Percentiles rank a stretch among this genome's conserved stretches.
phyloP scores from a whole-genome alignment of 2,329 filamentous ascomycete genomes.

The Paramyrothecium sp. region DNA sequence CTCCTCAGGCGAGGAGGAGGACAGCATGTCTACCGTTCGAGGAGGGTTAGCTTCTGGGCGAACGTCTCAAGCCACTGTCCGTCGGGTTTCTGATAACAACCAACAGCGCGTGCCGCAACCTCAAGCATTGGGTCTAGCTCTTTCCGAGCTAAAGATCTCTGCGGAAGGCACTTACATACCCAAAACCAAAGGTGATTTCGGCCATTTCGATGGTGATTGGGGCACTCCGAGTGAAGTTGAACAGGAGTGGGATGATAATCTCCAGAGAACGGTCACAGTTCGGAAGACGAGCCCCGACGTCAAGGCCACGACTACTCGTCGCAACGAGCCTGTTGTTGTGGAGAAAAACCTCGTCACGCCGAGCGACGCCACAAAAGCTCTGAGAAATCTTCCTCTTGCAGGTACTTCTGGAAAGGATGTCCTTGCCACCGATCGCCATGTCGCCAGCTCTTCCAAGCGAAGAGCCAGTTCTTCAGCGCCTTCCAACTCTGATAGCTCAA shows the following conservation, averaged over 20 bases:
- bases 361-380: conserved; percentile 50
- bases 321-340: conserved; percentile 35
- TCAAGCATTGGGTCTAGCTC: conserved; percentile 39
- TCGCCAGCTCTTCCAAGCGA: conserved; percentile 17
- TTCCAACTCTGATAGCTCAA: conserved; percentile 36
- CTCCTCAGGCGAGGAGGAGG: conserved; percentile 60
- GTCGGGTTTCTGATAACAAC: conserved; percentile 28
- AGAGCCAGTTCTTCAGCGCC: conserved; percentile 23
- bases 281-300: conserved; percentile 40
- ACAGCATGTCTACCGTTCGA: conserved; percentile 36
- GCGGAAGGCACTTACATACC: conserved; percentile 38
- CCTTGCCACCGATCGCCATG: no score
- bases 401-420: conserved; percentile 29
- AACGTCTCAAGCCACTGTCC: conserved; percentile 43
- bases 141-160: conserved; percentile 39
- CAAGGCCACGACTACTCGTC: conserved; percentile 19
- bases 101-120: conserved; percentile 17
- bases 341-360: conserved; percentile 48
- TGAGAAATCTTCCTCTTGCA: conserved; percentile 45
- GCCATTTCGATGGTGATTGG: conserved; percentile 61
- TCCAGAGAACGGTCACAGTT: conserved; percentile 52
- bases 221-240: conserved; percentile 44
- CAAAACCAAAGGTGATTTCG: conserved; percentile 45
- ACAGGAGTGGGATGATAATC: conserved; percentile 54
- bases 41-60: conserved; percentile 36